Percentiles rank a stretch among this genome's conserved stretches.
phyloP scores from a whole-genome alignment of 345 rosid species.

The Crucihimalaya himalaica region DNA sequence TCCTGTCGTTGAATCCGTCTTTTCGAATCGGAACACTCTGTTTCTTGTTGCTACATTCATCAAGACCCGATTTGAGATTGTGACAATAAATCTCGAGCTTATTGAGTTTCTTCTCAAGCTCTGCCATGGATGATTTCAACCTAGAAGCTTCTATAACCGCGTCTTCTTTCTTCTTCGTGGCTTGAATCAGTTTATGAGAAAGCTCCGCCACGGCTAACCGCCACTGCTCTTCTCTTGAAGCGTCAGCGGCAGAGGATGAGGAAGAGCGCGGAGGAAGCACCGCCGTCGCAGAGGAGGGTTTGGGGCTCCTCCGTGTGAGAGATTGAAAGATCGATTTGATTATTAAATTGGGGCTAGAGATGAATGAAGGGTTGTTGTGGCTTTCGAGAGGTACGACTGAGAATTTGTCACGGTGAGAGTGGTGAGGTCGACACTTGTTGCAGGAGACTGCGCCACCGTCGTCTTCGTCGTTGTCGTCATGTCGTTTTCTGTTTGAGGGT shows the following conservation, averaged over 20 bases:
- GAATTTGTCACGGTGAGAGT: slow-evolving; percentile 66
- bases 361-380: slow-evolving; percentile 52
- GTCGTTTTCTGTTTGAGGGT: slow-evolving; percentile 49
- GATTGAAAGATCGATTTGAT: slow-evolving; percentile 74
- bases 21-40: slow-evolving; percentile 24
- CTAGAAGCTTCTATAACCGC: slow-evolving; percentile 76
- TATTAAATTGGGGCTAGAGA: slow-evolving; percentile 76
- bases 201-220: slow-evolving; percentile 75
- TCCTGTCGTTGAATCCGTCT: slow-evolving; percentile 47
- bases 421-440: slow-evolving; percentile 81
- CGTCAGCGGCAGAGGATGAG: slow-evolving; percentile 34
- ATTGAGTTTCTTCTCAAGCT: slow-evolving; percentile 93
- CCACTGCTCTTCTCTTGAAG: slow-evolving; percentile 74
- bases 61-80: slow-evolving; percentile 73
- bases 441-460: slow-evolving; percentile 64
- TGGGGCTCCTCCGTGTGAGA: slow-evolving; percentile 65
- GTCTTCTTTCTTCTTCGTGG: slow-evolving; percentile 83
- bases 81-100: slow-evolving; percentile 84
- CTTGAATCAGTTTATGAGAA: slow-evolving; percentile 72
- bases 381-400: slow-evolving; percentile 81
- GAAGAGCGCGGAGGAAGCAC: slow-evolving; percentile 34
- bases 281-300: slow-evolving; percentile 32
- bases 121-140: slow-evolving; percentile 77
- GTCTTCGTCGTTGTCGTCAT: slow-evolving; percentile 32
- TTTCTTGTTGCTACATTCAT: slow-evolving; percentile 57